Conservation (phyloP, 2,329 filamentous ascomycete genomes). For the Penicillium sp. region DNA sequence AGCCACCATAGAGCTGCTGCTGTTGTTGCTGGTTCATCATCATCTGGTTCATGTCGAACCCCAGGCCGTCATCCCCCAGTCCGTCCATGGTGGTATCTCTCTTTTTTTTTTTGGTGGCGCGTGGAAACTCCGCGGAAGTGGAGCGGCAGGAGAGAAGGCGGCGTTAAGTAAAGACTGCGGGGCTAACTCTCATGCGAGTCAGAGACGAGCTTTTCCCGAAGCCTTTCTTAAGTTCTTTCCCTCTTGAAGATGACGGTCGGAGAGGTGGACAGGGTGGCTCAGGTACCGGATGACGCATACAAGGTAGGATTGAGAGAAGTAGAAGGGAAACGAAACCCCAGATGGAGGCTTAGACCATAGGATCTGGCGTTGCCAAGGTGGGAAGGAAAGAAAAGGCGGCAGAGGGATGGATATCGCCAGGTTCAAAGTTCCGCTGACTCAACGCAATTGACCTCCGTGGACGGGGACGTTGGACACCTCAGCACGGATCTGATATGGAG, state of each 20-base stretch:
- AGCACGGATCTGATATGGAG: slow-evolving; percentile 1
- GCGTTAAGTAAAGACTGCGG: slow-evolving; percentile 23
- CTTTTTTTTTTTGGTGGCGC: slow-evolving; percentile 12
- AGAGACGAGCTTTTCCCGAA: slow-evolving; percentile 9
- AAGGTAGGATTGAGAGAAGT: background rate
- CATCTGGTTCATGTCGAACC: slow-evolving; percentile 49
- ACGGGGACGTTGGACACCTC: background rate
- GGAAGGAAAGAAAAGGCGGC: background rate
- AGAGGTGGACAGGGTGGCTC: slow-evolving; percentile 1
- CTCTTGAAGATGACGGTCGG: slow-evolving; percentile 10
- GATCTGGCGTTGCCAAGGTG: background rate
- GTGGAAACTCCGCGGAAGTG: slow-evolving; percentile 21
- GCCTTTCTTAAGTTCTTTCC: background rate
- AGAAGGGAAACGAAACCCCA: background rate
- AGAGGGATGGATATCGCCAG: background rate
- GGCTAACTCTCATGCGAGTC: slow-evolving; percentile 15
- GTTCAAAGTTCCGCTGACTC: slow-evolving; percentile 3
- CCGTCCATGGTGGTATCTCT: slow-evolving; percentile 34
- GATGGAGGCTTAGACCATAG: background rate
- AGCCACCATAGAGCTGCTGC: slow-evolving; percentile 65
- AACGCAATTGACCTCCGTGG: background rate
- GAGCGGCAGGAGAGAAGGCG: slow-evolving; percentile 16
- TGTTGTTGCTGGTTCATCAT: slow-evolving; percentile 55
- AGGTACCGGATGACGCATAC: slow-evolving; percentile 15
- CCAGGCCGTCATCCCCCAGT: slow-evolving; percentile 42